phyloP scores from a whole-genome alignment of 169 alveolate species.

The Plasmodium malariae region DNA sequence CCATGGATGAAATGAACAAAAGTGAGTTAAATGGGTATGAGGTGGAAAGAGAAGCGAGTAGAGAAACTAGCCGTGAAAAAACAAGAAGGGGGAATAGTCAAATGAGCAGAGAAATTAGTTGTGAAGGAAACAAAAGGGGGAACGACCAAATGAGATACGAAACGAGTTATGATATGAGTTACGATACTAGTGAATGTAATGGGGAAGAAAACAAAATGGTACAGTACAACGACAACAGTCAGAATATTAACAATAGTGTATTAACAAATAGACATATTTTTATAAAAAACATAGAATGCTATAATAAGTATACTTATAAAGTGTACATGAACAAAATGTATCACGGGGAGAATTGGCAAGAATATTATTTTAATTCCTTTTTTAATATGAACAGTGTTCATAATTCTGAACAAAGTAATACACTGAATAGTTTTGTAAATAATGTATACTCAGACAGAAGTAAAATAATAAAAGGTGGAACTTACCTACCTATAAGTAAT shows the following conservation, averaged over 20 bases:
- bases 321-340: slow-evolving; percentile 32
- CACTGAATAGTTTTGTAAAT: not conserved
- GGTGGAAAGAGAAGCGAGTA: too few relatives aligned
- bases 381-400: not conserved
- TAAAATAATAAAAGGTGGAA: too few relatives aligned
- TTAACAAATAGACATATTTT: slow-evolving; percentile 39
- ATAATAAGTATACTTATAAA: slow-evolving; percentile 48
- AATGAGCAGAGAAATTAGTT: too few relatives aligned
- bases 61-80: too few relatives aligned
- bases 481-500: too few relatives aligned
- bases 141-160: too few relatives aligned
- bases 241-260: not conserved
- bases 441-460: not conserved
- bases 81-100: too few relatives aligned
- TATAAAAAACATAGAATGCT: slow-evolving; percentile 48
- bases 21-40: too few relatives aligned
- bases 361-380: slow-evolving; percentile 24
- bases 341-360: slow-evolving; percentile 71
- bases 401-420: not conserved
- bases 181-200: not conserved
- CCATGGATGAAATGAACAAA: too few relatives aligned
- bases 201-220: not conserved
- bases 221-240: not conserved
- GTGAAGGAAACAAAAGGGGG: too few relatives aligned
- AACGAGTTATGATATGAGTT: too few relatives aligned